These are phyloP conservation scores for Asterochloris sp. DNA, from an alignment of 139 green algal species.

Conservation along the genomic window DNA sequence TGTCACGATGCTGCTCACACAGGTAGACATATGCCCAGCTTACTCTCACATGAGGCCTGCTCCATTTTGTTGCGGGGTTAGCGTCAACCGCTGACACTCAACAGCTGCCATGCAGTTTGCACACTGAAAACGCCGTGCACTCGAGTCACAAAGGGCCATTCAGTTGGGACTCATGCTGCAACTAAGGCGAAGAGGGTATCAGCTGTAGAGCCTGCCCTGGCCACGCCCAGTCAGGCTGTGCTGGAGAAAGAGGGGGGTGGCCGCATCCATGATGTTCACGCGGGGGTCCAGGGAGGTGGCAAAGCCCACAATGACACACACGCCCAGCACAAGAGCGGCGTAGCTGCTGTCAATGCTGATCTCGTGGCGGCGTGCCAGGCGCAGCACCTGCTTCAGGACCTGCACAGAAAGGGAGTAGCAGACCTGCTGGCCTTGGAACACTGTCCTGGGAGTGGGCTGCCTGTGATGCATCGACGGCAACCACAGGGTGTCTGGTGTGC, in stretches of 20 bases:
- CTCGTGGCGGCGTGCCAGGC: constrained; percentile 57
- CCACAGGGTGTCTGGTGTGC: neutral
- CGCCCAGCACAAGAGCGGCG: constrained; percentile 74
- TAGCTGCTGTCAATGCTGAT: constrained; percentile 82
- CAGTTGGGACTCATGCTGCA: neutral
- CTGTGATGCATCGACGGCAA: neutral
- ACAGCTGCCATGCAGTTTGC: too few relatives aligned
- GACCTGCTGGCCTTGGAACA: neutral
- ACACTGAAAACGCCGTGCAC: too few relatives aligned
- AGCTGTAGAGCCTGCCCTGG: constrained; percentile 64
- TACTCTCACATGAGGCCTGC: too few relatives aligned
- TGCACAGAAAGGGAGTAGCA: neutral
- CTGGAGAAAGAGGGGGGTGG: constrained; percentile 59
- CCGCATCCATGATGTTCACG: constrained; percentile 89
- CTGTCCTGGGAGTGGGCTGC: neutral
- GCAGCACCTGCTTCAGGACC: constrained; percentile 68
- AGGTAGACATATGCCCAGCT: too few relatives aligned
- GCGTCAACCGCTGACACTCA: too few relatives aligned
- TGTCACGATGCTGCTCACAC: too few relatives aligned
- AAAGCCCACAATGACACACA: constrained; percentile 89
- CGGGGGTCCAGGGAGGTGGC: constrained; percentile 73
- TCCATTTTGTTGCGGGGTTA: too few relatives aligned
- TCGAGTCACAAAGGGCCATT: too few relatives aligned
- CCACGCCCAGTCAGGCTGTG: constrained; percentile 72
- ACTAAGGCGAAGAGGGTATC: neutral